A percentile compares a stretch with the other conserved stretches of the same genome.
Evolutionary conservation across 2,329 filamentous ascomycete genomes (phyloP).

Genomic region (Sclerotiophoma versabilis): DNA sequence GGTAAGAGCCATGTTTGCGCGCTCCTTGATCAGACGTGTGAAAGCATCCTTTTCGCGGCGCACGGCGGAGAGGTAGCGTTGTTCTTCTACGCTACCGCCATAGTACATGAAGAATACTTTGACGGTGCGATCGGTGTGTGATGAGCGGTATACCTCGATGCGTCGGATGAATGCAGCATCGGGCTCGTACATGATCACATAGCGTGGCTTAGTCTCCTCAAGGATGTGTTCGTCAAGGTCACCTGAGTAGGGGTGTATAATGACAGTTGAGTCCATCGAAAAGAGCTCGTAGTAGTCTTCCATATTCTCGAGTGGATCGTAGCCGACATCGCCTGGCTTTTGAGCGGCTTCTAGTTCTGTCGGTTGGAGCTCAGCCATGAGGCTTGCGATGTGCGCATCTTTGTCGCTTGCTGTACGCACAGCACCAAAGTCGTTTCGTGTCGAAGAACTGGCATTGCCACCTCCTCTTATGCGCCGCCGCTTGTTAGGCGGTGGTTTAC

Average conservation of each 20-base stretch:
- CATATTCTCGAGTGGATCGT: slow-evolving; percentile 87
- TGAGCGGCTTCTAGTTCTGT: slow-evolving; percentile 77
- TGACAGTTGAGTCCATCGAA: slow-evolving; percentile 86
- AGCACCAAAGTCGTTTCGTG: slow-evolving; percentile 75
- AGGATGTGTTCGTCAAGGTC: slow-evolving; percentile 97
- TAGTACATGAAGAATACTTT: slow-evolving; percentile 98
- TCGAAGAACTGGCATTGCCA: slow-evolving; percentile 65
- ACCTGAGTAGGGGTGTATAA: slow-evolving; percentile 92
- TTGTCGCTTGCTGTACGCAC: slow-evolving; percentile 81
- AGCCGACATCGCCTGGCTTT: slow-evolving; percentile 73
- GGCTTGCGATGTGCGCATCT: slow-evolving; percentile 78
- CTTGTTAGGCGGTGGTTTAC: slow-evolving; percentile 81
- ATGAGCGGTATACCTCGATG: slow-evolving; percentile 94
- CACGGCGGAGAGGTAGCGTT: slow-evolving; percentile 86
- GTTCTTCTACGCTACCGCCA: slow-evolving; percentile 91
- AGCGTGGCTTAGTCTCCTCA: slow-evolving; percentile 89
- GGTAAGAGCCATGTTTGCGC: slow-evolving; percentile 89
- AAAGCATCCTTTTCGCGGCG: slow-evolving; percentile 97
- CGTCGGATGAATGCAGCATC: slow-evolving; percentile 92
- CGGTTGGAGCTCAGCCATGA: slow-evolving; percentile 84
- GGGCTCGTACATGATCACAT: slow-evolving; percentile 98
- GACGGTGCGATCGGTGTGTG: slow-evolving; percentile 86
- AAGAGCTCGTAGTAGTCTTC: slow-evolving; percentile 92
- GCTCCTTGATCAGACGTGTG: slow-evolving; percentile 91
- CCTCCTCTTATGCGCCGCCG: slow-evolving; percentile 84